Evolutionary conservation across 306 rosid species (phyloP).

Genomic region (Cicer judaicum): DNA sequence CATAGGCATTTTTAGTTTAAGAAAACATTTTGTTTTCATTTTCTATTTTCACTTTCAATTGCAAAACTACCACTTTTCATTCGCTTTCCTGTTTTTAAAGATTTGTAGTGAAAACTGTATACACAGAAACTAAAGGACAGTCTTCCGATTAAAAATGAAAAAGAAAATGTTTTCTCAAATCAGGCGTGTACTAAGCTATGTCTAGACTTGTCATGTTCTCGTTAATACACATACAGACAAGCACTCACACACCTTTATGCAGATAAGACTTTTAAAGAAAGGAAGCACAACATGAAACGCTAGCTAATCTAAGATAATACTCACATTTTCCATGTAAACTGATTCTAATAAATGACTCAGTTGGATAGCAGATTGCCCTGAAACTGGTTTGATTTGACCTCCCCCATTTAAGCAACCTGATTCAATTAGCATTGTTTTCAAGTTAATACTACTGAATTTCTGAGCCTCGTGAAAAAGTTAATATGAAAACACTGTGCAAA

Average conservation of each 20-base stretch:
- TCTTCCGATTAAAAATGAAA: background rate
- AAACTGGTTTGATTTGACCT: conserved; percentile 86
- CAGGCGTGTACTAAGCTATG: conserved; percentile 1
- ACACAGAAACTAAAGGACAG: background rate
- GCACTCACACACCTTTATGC: background rate
- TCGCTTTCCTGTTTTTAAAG: background rate
- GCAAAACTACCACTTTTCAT: background rate
- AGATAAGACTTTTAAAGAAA: conserved; percentile 21
- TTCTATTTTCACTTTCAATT: background rate
- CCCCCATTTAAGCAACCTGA: conserved; percentile 98
- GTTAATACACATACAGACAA: conserved; percentile 10
- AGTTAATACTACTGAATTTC: conserved; percentile 30
- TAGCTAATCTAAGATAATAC: conserved; percentile 40
- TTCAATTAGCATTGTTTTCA: conserved; percentile 28
- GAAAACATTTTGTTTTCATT: background rate
- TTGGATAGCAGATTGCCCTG: conserved; percentile 76
- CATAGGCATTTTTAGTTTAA: background rate
- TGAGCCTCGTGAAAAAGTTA: background rate
- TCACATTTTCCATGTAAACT: conserved; percentile 77
- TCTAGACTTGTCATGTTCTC: conserved; percentile 13
- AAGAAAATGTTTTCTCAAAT: background rate
- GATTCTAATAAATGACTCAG: conserved; percentile 72
- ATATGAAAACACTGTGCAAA: conserved; percentile 7
- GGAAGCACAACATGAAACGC: background rate
- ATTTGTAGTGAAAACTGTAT: background rate